A percentile compares a stretch with the other conserved stretches of the same genome.
These are phyloP conservation scores for Alternaria sp. DNA, from an alignment of 2,329 filamentous ascomycete species.

Conservation along the genomic window DNA sequence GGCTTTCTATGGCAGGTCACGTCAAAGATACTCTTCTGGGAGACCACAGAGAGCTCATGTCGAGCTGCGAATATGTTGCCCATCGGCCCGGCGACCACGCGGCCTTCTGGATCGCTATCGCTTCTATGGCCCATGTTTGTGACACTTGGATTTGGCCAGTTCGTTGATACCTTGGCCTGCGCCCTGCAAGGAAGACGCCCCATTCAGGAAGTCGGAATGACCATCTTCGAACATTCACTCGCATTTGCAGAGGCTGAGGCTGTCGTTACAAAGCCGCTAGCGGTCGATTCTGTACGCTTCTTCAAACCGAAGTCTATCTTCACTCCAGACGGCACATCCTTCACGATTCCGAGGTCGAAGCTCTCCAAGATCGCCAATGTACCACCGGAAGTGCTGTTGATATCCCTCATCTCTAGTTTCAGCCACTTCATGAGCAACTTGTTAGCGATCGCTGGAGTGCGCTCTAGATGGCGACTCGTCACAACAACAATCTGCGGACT, in stretches of 20 bases:
- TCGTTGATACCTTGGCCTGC: slow-evolving; percentile 86
- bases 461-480: slow-evolving; percentile 78
- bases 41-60: slow-evolving; percentile 78
- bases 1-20: slow-evolving; percentile 75
- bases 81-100: slow-evolving; percentile 57
- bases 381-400: slow-evolving; percentile 83
- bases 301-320: slow-evolving; percentile 45
- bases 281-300: slow-evolving; percentile 68
- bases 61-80: slow-evolving; percentile 73
- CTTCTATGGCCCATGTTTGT: slow-evolving; percentile 77
- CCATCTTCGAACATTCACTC: slow-evolving; percentile 92
- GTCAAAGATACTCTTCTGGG: slow-evolving; percentile 73
- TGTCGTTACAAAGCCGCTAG: slow-evolving; percentile 80
- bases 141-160: slow-evolving; percentile 75
- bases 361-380: slow-evolving; percentile 84
- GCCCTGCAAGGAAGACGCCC: slow-evolving; percentile 83
- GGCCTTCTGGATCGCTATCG: slow-evolving; percentile 78
- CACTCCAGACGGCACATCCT: slow-evolving; percentile 54
- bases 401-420: slow-evolving; percentile 86
- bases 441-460: slow-evolving; percentile 79
- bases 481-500: slow-evolving; percentile 90
- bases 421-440: slow-evolving; percentile 86
- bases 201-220: slow-evolving; percentile 91
- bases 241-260: slow-evolving; percentile 96
- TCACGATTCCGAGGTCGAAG: slow-evolving; percentile 58